Evolutionary conservation across 805 yeast species (phyloP).

Genomic region (Priceomyces carsonii): DNA sequence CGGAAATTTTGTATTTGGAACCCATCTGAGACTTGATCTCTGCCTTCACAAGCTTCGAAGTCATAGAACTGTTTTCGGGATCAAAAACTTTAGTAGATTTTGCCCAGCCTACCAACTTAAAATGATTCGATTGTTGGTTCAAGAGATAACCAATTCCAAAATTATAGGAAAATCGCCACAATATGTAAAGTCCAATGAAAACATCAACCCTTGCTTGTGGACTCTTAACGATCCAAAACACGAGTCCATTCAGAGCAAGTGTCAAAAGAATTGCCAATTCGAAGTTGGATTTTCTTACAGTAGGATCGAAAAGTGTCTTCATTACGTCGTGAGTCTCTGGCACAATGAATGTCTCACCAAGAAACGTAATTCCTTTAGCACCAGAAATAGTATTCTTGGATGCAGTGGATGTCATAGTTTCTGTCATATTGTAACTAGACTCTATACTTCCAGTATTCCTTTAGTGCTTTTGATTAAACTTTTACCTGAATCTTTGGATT

Average conservation of each 20-base stretch:
- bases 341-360: slow-evolving; percentile 45
- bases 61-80: slow-evolving; percentile 24
- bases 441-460: too few species aligned
- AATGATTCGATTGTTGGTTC: slow-evolving; percentile 62
- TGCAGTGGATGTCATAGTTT: slow-evolving; percentile 1
- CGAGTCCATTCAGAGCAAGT: slow-evolving; percentile 30
- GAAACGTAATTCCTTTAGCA: slow-evolving; percentile 45
- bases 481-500: too few species aligned
- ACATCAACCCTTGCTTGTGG: slow-evolving; percentile 26
- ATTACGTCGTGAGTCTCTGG: slow-evolving; percentile 84
- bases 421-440: too few species aligned
- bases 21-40: slow-evolving; percentile 45
- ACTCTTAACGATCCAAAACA: slow-evolving; percentile 28
- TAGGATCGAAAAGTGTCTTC: slow-evolving; percentile 76
- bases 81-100: slow-evolving; percentile 28
- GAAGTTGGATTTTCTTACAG: slow-evolving; percentile 62
- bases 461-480: too few species aligned
- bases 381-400: slow-evolving; percentile 22
- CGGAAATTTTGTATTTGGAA: slow-evolving; percentile 22
- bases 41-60: slow-evolving; percentile 38
- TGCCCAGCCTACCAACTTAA: slow-evolving; percentile 54
- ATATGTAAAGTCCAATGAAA: slow-evolving; percentile 58
- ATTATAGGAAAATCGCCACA: slow-evolving; percentile 78
- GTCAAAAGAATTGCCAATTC: slow-evolving; percentile 58
- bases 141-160: slow-evolving; percentile 76